Conservation (phyloP, 2,329 filamentous ascomycete species). For the Aspergillus viridinutans region DNA sequence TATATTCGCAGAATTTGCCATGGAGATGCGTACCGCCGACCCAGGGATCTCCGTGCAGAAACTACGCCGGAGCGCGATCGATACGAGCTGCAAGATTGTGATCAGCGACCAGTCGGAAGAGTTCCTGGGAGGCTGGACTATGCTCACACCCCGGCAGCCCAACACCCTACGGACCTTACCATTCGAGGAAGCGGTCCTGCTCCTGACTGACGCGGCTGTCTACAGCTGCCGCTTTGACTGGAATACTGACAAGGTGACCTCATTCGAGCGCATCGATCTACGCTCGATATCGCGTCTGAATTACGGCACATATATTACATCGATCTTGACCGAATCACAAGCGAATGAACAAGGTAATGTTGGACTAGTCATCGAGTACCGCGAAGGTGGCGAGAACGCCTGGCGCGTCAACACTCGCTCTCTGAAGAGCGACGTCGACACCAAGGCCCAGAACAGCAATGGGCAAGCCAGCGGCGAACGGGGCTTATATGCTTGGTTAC, state of each 20-base stretch:
- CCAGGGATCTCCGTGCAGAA: slow-evolving; percentile 82
- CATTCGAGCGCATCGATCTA: slow-evolving; percentile 81
- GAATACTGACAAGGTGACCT: slow-evolving; percentile 89
- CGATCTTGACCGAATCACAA: slow-evolving; percentile 72
- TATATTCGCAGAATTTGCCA: slow-evolving; percentile 92
- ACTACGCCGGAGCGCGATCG: slow-evolving; percentile 83
- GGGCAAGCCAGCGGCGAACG: slow-evolving; percentile 32
- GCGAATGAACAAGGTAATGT: slow-evolving; percentile 75
- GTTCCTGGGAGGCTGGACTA: slow-evolving; percentile 82
- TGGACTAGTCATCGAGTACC: slow-evolving; percentile 76
- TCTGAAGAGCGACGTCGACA: slow-evolving; percentile 56
- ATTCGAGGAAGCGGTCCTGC: slow-evolving; percentile 82
- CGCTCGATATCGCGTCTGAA: slow-evolving; percentile 68
- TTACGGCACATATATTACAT: slow-evolving; percentile 85
- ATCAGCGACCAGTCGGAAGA: slow-evolving; percentile 80
- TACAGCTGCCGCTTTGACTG: slow-evolving; percentile 93
- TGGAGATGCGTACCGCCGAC: slow-evolving; percentile 87
- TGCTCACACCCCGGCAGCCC: slow-evolving; percentile 69
- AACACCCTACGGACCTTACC: slow-evolving; percentile 67
- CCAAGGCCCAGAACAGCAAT: slow-evolving; percentile 23
- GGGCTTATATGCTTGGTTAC: slow-evolving; percentile 41
- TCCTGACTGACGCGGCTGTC: slow-evolving; percentile 78
- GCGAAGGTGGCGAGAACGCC: slow-evolving; percentile 65
- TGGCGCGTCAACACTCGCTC: slow-evolving; percentile 82
- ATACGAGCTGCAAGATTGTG: slow-evolving; percentile 80